Evolutionary conservation across 345 rosid genomes (phyloP).

Genomic region (Euphorbia pulcherrima): DNA sequence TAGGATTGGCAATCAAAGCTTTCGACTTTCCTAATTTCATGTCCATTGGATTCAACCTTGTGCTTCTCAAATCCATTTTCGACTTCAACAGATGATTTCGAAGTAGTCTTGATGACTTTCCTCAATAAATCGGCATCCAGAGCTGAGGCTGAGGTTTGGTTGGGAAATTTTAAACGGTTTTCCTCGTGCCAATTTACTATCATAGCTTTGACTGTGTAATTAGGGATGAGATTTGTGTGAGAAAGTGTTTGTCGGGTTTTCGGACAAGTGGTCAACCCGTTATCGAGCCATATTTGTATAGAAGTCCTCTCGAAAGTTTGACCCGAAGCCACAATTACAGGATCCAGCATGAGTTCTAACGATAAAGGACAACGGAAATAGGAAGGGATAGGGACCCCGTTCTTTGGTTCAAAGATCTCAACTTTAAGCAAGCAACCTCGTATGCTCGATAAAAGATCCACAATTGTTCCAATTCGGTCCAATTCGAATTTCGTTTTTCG

Average conservation of each 20-base stretch:
- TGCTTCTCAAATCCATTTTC: conserved; percentile 58
- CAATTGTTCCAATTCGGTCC: conserved; percentile 42
- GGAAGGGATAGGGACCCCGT: conserved; percentile 61
- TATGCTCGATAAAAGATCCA: conserved; percentile 55
- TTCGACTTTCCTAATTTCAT: conserved; percentile 42
- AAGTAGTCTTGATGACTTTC: conserved; percentile 51
- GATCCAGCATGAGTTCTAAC: conserved; percentile 84
- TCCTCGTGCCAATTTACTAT: conserved; percentile 74
- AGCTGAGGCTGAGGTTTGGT: conserved; percentile 32
- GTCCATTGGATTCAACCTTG: conserved; percentile 39
- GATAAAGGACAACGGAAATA: conserved; percentile 86
- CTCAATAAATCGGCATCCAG: conserved; percentile 43
- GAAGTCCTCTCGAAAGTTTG: conserved; percentile 87
- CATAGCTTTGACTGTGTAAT: conserved; percentile 90
- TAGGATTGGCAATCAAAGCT: conserved; percentile 45
- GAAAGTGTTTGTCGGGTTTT: conserved; percentile 61
- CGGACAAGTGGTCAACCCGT: conserved; percentile 77
- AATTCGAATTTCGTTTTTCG: conserved; percentile 34
- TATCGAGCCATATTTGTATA: conserved; percentile 84
- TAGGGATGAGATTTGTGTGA: conserved; percentile 80
- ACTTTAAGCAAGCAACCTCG: conserved; percentile 61
- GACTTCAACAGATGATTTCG: conserved; percentile 56
- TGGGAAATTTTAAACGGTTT: conserved; percentile 44
- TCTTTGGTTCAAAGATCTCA: conserved; percentile 49
- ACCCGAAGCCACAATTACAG: conserved; percentile 92